Evolutionary conservation across 1,284 basidiomycete species (phyloP).

Genomic region (Melampsora occidentalis): DNA sequence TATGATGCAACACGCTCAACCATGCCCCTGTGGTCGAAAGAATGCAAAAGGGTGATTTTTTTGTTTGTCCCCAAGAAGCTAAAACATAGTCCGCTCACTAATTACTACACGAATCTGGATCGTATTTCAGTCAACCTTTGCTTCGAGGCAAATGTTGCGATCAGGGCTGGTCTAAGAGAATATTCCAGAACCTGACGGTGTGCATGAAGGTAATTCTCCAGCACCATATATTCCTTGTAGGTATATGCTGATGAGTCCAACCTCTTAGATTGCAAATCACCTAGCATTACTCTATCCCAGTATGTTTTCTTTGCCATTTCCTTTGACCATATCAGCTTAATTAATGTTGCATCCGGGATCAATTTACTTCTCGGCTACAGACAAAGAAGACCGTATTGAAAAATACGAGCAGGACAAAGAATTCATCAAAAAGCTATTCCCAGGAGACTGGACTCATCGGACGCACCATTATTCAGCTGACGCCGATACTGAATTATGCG

Average conservation of each 20-base stretch:
- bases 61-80: background rate
- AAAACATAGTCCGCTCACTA: background rate
- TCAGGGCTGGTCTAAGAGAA: conserved; percentile 29
- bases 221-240: background rate
- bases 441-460: background rate
- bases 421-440: conserved; percentile 41
- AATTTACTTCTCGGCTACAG: background rate
- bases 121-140: conserved; percentile 10
- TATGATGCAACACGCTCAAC: conserved; percentile 28
- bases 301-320: background rate
- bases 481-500: conserved; percentile 34
- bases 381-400: conserved; percentile 29
- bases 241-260: background rate
- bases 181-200: conserved; percentile 32
- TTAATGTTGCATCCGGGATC: background rate
- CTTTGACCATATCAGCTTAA: background rate
- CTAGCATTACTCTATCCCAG: conserved; percentile 33
- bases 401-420: conserved; percentile 31
- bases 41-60: conserved; percentile 15
- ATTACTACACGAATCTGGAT: background rate
- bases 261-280: conserved; percentile 30
- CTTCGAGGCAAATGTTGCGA: conserved; percentile 29
- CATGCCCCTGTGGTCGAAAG: conserved; percentile 19
- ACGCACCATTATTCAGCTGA: conserved; percentile 19
- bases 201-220: conserved; percentile 13